Evolutionary conservation across 1,284 basidiomycete species (phyloP).

Genomic region (Ceratobasidium sp.): DNA sequence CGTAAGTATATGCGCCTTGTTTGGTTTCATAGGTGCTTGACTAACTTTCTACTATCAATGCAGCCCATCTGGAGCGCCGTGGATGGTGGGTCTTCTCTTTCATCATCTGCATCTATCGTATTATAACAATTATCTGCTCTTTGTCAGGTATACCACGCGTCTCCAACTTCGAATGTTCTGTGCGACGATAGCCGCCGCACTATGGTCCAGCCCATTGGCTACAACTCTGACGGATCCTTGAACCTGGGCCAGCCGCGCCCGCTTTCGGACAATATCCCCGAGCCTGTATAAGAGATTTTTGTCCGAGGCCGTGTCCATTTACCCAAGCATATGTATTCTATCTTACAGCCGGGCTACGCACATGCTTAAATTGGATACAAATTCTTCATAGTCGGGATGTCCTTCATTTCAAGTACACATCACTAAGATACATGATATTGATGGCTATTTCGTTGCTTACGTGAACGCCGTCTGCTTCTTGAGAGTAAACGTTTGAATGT

Average conservation of each 20-base stretch:
- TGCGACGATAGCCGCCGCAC: constrained; percentile 46
- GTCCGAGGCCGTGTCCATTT: no score
- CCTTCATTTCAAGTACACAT: no score
- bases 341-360: no score
- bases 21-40: background rate
- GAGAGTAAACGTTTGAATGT: constrained; percentile 32
- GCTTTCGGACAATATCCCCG: constrained; percentile 43
- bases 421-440: no score
- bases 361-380: no score
- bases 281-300: constrained; percentile 2
- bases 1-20: constrained; percentile 21
- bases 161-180: constrained; percentile 21
- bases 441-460: background rate
- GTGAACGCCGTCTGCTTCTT: constrained; percentile 21
- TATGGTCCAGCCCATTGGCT: constrained; percentile 39
- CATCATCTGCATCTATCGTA: background rate
- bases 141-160: constrained; percentile 41
- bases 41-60: background rate
- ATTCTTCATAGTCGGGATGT: no score
- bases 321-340: no score
- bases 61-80: constrained; percentile 11
- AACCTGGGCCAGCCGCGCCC: constrained; percentile 38
- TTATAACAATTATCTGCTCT: background rate
- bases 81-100: background rate
- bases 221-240: constrained; percentile 31